A percentile compares a stretch with the other conserved stretches of the same genome.
These are phyloP conservation scores for Centrapalus pauciflorus DNA, from an alignment of 129 eudicot genomes.

Conservation along the genomic window DNA sequence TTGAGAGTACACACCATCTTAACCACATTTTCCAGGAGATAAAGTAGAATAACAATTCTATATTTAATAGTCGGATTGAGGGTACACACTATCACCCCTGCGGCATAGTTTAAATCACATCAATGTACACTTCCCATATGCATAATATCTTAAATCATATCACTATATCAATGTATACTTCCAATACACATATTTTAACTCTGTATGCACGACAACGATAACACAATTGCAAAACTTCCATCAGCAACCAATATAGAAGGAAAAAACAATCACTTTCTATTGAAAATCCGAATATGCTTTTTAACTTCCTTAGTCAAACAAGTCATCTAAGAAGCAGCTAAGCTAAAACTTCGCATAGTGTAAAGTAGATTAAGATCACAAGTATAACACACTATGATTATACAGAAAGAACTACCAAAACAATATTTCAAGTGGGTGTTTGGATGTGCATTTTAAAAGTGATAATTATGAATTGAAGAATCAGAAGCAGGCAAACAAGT, in stretches of 20 bases:
- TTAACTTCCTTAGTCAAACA: neutral
- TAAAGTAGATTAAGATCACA: neutral
- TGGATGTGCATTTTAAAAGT: too few species aligned
- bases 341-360: neutral
- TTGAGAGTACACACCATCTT: too few species aligned
- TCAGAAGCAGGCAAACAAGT: neutral
- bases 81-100: too few species aligned
- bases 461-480: neutral
- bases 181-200: too few species aligned
- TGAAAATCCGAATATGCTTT: neutral
- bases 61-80: too few species aligned
- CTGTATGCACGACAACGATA: too few species aligned
- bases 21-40: too few species aligned
- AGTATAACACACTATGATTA: neutral
- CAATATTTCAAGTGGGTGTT: too few species aligned
- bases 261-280: neutral
- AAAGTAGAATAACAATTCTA: too few species aligned
- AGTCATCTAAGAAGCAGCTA: neutral
- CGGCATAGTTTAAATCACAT: too few species aligned
- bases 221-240: neutral
- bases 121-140: too few species aligned
- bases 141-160: neutral
- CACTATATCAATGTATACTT: too few species aligned
- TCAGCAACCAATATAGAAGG: neutral
- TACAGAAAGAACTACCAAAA: neutral